phyloP scores from a whole-genome alignment of 2,329 filamentous ascomycete genomes.

The Pseudopithomyces chartarum region DNA sequence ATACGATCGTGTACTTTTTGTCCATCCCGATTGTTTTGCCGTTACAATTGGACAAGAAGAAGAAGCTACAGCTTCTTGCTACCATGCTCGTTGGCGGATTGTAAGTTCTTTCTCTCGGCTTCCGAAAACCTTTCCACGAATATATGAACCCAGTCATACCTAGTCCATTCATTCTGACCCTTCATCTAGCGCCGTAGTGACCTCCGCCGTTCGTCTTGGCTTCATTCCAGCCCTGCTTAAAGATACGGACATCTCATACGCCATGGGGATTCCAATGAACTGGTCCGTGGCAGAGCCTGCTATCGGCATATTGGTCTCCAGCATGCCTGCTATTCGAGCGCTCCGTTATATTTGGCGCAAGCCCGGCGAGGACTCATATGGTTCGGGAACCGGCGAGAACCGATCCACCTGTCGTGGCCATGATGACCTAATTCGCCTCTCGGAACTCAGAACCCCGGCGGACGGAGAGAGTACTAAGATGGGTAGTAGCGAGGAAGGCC shows the following conservation, averaged over 20 bases:
- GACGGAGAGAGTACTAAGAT: constrained; percentile 10
- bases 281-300: constrained; percentile 25
- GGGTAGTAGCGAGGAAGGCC: constrained; percentile 17
- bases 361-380: constrained; percentile 14
- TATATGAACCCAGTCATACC: background rate
- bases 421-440: constrained; percentile 19
- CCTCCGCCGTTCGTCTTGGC: constrained; percentile 24
- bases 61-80: constrained; percentile 20
- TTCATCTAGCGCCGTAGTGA: constrained; percentile 18
- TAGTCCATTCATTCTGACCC: background rate
- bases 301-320: constrained; percentile 23
- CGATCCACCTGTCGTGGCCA: constrained; percentile 13
- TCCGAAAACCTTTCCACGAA: background rate
- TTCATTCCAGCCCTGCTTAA: constrained; percentile 22
- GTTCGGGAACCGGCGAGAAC: constrained; percentile 9
- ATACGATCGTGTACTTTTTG: constrained; percentile 28
- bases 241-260: constrained; percentile 19
- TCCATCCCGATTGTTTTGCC: constrained; percentile 25
- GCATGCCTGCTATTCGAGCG: constrained; percentile 24
- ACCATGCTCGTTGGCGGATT: constrained; percentile 29
- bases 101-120: constrained; percentile 14
- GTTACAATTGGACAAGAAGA: constrained; percentile 25
- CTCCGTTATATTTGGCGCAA: constrained; percentile 22
- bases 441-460: constrained; percentile 10
- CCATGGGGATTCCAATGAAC: constrained; percentile 25